Evolutionary conservation across 768 basidiomycete species (phyloP).

Genomic region (Leccinum variicolor): DNA sequence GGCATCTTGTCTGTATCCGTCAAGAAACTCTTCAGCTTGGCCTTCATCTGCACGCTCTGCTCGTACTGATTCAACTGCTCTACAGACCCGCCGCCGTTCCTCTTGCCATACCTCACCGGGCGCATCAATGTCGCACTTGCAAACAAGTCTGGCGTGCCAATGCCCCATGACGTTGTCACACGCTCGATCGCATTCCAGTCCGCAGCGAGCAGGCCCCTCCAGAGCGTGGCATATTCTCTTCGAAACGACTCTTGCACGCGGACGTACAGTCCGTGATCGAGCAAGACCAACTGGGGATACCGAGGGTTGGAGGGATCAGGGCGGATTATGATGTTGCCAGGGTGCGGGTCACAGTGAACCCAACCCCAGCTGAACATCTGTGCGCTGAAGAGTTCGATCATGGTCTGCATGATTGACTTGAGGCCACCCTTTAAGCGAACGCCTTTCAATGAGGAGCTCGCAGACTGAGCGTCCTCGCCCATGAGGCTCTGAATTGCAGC

Average conservation of each 20-base stretch:
- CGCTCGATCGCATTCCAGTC: constrained; percentile 51
- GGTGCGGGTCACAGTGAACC: constrained; percentile 78
- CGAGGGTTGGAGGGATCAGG: constrained; percentile 30
- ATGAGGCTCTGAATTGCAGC: constrained; percentile 53
- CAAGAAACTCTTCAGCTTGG: constrained; percentile 61
- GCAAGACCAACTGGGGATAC: constrained; percentile 67
- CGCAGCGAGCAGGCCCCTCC: constrained; percentile 62
- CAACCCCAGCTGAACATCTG: constrained; percentile 93
- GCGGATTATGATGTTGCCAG: constrained; percentile 76
- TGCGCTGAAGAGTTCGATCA: constrained; percentile 84
- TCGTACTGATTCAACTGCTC: constrained; percentile 42
- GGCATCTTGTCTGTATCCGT: constrained; percentile 76
- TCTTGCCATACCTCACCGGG: no score
- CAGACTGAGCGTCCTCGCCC: constrained; percentile 37
- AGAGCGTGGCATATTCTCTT: constrained; percentile 73
- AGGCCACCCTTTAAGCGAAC: constrained; percentile 54
- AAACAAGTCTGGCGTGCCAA: constrained; percentile 67
- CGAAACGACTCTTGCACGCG: constrained; percentile 63
- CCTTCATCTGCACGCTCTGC: constrained; percentile 63
- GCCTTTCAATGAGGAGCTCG: not conserved
- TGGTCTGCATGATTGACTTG: constrained; percentile 72
- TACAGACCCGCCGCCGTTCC: no score
- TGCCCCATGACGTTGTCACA: constrained; percentile 61
- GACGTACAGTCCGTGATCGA: constrained; percentile 93
- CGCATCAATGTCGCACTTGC: constrained; percentile 30